These are phyloP conservation scores for Oxyria digyna DNA, from an alignment of 148 eudicot genomes.

Conservation along the genomic window DNA sequence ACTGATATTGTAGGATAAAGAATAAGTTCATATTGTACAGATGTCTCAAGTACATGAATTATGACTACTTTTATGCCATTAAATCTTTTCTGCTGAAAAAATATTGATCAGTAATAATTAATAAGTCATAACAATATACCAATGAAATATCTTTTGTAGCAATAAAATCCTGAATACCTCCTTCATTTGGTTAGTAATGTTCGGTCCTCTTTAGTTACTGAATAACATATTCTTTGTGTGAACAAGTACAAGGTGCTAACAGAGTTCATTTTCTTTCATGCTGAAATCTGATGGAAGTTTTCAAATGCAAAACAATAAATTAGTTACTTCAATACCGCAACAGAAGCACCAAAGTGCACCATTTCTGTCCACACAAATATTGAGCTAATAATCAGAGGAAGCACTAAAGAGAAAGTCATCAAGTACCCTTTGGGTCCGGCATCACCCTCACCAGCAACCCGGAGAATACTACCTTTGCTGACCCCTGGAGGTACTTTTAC, in stretches of 20 bases:
- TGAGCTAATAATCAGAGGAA: neutral
- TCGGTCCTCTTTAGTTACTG: neutral
- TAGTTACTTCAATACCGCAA: neutral
- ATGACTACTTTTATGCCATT: neutral
- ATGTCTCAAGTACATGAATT: neutral
- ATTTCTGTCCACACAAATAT: neutral
- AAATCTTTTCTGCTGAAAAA: neutral
- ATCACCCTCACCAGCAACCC: constrained; percentile 97
- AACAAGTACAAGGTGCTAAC: neutral
- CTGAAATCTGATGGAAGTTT: neutral
- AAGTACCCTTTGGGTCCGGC: constrained; percentile 94
- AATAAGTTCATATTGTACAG: neutral
- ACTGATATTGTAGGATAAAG: neutral
- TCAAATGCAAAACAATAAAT: neutral
- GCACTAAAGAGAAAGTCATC: constrained; percentile 3
- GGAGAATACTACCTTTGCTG: constrained; percentile 83
- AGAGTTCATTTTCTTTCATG: neutral
- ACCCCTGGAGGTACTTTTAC: constrained; percentile 99
- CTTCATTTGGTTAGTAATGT: neutral
- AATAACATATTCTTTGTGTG: neutral
- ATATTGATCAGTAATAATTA: neutral
- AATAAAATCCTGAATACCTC: neutral
- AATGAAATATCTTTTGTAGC: neutral
- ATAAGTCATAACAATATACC: neutral
- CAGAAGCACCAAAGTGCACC: neutral